A percentile compares a stretch with the other conserved stretches of the same genome.
These are phyloP conservation scores for Silene conica DNA, from an alignment of 148 eudicot genomes.

Conservation along the genomic window DNA sequence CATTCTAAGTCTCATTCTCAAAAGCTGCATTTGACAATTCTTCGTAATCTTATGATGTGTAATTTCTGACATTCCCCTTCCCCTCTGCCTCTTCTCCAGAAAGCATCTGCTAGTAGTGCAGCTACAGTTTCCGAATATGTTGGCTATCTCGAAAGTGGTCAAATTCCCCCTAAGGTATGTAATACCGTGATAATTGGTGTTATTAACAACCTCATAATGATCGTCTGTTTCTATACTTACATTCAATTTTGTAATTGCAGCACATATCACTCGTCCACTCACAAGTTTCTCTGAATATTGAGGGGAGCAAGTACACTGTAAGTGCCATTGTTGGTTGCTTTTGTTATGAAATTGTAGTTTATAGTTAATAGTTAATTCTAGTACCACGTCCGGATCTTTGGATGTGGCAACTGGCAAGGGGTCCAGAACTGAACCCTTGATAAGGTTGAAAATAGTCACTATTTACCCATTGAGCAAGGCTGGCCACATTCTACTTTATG, in stretches of 20 bases:
- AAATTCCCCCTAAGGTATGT: slow-evolving; percentile 95
- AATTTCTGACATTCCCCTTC: slow-evolving; percentile 11
- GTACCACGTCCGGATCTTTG: not conserved
- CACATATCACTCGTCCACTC: slow-evolving; percentile 97
- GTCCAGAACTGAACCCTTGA: too few species aligned
- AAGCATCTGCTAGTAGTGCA: slow-evolving; percentile 97
- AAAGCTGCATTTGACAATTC: not conserved
- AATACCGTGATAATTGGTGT: slow-evolving; percentile 1
- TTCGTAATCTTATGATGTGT: not conserved
- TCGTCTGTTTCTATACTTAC: slow-evolving; percentile 1
- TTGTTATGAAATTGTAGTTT: not conserved
- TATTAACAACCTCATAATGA: not conserved
- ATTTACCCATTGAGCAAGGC: too few species aligned
- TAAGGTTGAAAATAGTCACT: too few species aligned
- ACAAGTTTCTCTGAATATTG: slow-evolving; percentile 86
- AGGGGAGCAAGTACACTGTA: slow-evolving; percentile 98
- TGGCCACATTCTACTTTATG: too few species aligned
- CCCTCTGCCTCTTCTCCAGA: slow-evolving; percentile 43
- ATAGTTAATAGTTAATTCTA: too few species aligned
- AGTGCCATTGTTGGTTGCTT: slow-evolving; percentile 21
- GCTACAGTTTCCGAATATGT: slow-evolving; percentile 92
- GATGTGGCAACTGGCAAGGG: not conserved
- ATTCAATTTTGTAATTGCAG: slow-evolving; percentile 46
- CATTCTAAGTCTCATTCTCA: not conserved
- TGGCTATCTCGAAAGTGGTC: slow-evolving; percentile 99